Percentiles rank a stretch among this genome's conserved stretches.
These are phyloP conservation scores for Camillea tinctor DNA, from an alignment of 2,329 filamentous ascomycete genomes.

Conservation along the genomic window DNA sequence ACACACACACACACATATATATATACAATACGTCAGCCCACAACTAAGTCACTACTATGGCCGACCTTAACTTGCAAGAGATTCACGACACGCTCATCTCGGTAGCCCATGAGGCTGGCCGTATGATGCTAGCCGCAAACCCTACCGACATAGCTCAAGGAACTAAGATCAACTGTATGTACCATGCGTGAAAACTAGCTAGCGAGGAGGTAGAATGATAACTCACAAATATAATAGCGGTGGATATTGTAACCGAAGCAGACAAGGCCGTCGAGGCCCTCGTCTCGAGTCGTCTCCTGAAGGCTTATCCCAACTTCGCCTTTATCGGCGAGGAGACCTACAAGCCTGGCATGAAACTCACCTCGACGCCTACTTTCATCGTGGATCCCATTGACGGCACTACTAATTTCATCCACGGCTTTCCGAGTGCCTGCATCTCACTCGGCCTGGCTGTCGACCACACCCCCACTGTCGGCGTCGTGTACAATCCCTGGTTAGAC, in stretches of 20 bases:
- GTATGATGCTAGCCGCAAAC: conserved; percentile 62
- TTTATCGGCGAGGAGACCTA: conserved; percentile 81
- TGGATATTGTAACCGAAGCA: conserved; percentile 67
- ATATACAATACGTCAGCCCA: too few species aligned
- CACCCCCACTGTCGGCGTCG: conserved; percentile 65
- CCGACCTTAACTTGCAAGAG: conserved; percentile 56
- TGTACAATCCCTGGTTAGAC: conserved; percentile 77
- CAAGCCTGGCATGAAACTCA: conserved; percentile 62
- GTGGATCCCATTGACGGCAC: conserved; percentile 82
- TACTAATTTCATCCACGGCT: conserved; percentile 77
- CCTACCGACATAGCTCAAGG: conserved; percentile 55
- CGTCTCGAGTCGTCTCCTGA: conserved; percentile 52
- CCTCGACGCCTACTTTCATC: conserved; percentile 70
- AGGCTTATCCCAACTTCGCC: conserved; percentile 53
- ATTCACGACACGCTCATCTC: conserved; percentile 61
- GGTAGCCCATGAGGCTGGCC: conserved; percentile 62
- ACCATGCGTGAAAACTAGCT: neutral
- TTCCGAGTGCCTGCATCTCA: conserved; percentile 73
- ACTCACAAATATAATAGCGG: conserved; percentile 42
- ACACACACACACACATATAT: too few species aligned
- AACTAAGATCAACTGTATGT: conserved; percentile 64
- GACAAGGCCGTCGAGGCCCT: conserved; percentile 65
- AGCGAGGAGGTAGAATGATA: neutral
- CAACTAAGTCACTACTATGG: too few species aligned
- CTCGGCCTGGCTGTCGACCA: conserved; percentile 67